Percentiles rank a stretch among this genome's conserved stretches.
Evolutionary conservation across 164 flowering plant species (phyloP).

Genomic region (Liquidambar formosana): DNA sequence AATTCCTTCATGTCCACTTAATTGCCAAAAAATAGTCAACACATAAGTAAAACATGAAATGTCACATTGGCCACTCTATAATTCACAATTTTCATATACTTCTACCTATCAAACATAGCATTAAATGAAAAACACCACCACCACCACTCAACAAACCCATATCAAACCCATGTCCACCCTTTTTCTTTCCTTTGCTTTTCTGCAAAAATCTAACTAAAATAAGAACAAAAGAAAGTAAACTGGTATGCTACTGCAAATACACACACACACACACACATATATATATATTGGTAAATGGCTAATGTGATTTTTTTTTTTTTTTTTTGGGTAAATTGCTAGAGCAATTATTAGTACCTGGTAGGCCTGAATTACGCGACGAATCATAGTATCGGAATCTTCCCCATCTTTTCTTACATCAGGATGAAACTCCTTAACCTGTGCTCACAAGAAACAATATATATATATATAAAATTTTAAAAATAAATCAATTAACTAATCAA

Average conservation of each 20-base stretch:
- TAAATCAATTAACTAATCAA: background rate
- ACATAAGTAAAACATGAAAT: background rate
- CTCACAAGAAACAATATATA: background rate
- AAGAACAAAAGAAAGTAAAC: background rate
- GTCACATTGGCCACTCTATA: background rate
- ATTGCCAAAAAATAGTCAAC: background rate
- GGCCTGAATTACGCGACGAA: conserved; percentile 77
- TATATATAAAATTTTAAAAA: background rate
- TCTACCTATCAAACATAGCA: background rate
- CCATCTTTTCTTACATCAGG: conserved; percentile 71
- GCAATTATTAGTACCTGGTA: conserved; percentile 57
- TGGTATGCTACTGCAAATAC: too few relatives aligned
- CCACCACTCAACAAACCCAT: background rate
- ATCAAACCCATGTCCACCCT: background rate
- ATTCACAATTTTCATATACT: background rate
- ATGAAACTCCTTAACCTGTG: conserved; percentile 84
- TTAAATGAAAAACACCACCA: background rate
- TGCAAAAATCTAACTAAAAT: background rate
- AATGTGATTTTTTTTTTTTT: too few relatives aligned
- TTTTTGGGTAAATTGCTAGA: too few relatives aligned
- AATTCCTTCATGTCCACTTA: background rate
- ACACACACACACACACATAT: too few relatives aligned
- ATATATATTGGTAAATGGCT: too few relatives aligned
- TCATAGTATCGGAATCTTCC: conserved; percentile 58
- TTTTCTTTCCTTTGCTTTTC: background rate